Evolutionary conservation across 305 asterid genomes (phyloP).

Genomic region (Fraxinus latifolia): DNA sequence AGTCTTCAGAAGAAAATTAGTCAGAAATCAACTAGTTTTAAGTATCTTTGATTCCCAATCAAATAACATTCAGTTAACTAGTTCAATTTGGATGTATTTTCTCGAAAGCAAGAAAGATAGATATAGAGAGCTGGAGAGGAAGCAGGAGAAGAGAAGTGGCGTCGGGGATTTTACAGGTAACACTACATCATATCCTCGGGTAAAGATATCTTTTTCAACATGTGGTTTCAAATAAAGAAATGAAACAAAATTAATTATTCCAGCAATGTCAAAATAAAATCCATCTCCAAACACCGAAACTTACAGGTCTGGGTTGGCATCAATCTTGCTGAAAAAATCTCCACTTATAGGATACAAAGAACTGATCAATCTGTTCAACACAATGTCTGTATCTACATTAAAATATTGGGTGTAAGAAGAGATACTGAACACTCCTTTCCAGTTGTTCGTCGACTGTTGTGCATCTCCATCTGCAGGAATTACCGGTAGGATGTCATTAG

Average conservation of each 20-base stretch:
- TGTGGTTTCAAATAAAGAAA: background rate
- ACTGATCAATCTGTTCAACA: constrained; percentile 78
- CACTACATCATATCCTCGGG: background rate
- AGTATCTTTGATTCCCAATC: background rate
- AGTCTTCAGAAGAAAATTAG: background rate
- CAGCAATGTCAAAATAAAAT: background rate
- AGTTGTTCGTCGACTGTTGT: constrained; percentile 57
- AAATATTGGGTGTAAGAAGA: constrained; percentile 82
- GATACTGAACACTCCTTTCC: constrained; percentile 73
- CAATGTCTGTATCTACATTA: constrained; percentile 80
- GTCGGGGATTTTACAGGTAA: constrained; percentile 15
- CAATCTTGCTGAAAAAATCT: constrained; percentile 78
- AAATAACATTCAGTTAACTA: background rate
- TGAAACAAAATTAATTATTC: background rate
- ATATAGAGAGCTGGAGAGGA: background rate
- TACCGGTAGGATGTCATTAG: constrained; percentile 12
- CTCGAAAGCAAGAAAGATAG: background rate
- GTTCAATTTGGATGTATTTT: background rate
- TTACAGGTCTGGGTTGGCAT: constrained; percentile 94
- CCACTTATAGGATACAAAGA: constrained; percentile 71
- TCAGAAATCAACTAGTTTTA: background rate
- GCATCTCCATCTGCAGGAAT: constrained; percentile 59
- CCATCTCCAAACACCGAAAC: constrained; percentile 33
- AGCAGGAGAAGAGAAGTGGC: background rate
- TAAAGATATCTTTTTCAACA: background rate